These are phyloP conservation scores for Coemansia sp. DNA, from an alignment of 192 early-diverging fungal genomes.

Conservation along the genomic window DNA sequence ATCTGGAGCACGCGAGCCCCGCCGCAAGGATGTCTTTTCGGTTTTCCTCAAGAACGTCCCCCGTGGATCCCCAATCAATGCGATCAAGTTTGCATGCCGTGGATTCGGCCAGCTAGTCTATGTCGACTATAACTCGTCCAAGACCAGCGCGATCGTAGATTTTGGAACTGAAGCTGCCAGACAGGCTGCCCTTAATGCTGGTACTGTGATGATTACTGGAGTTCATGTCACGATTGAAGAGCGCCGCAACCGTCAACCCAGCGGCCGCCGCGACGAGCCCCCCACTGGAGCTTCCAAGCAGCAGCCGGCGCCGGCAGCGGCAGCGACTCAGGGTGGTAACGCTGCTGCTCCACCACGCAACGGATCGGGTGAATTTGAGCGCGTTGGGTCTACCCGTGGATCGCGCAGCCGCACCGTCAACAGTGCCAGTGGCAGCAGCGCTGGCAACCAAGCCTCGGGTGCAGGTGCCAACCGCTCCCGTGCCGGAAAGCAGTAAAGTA, in stretches of 20 bases:
- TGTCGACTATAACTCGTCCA: constrained; percentile 60
- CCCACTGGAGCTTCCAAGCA: constrained; percentile 25
- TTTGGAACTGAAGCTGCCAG: constrained; percentile 65
- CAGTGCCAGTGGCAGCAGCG: constrained; percentile 9
- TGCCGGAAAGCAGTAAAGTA: constrained; percentile 37
- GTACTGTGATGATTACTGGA: constrained; percentile 21
- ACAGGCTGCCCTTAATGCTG: constrained; percentile 58
- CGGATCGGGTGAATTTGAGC: constrained; percentile 51
- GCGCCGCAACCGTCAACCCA: constrained; percentile 43
- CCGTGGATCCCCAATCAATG: constrained; percentile 55
- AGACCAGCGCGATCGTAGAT: constrained; percentile 70
- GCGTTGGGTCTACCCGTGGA: constrained; percentile 44
- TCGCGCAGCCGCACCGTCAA: constrained; percentile 44
- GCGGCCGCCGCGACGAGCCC: constrained; percentile 32
- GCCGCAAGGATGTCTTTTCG: constrained; percentile 57
- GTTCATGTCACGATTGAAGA: constrained; percentile 36
- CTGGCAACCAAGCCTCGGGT: constrained; percentile 4
- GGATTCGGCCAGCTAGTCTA: constrained; percentile 62
- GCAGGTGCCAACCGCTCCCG: constrained; percentile 16
- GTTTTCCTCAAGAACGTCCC: constrained; percentile 67
- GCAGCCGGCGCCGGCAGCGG: not conserved
- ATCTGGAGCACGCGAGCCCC: constrained; percentile 39
- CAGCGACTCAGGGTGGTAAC: not conserved
- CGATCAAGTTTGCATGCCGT: constrained; percentile 60
- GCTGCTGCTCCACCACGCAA: constrained; percentile 16